These are phyloP conservation scores for Claviceps paspali DNA, from an alignment of 2,329 filamentous ascomycete genomes.

Conservation along the genomic window DNA sequence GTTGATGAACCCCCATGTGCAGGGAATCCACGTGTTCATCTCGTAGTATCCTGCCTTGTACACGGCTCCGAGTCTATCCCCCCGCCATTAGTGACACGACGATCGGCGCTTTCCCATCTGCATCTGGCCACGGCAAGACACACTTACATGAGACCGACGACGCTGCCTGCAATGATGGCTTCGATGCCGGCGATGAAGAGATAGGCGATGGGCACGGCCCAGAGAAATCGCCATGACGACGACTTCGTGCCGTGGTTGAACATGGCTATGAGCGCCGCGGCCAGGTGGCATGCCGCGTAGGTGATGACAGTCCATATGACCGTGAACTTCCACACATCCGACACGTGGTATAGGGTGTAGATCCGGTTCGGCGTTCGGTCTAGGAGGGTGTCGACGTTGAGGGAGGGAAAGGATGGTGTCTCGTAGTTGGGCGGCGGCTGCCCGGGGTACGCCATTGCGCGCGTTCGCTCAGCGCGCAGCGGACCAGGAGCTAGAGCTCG, in stretches of 20 bases:
- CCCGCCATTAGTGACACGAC: too few species aligned
- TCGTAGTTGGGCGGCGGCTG: slow-evolving; percentile 38
- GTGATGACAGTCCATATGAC: slow-evolving; percentile 74
- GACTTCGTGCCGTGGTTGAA: slow-evolving; percentile 50
- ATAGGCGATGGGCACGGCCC: slow-evolving; percentile 60
- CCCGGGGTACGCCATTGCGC: slow-evolving; percentile 6
- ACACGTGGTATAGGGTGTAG: slow-evolving; percentile 54
- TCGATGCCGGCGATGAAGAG: slow-evolving; percentile 57
- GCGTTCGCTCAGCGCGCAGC: too few species aligned
- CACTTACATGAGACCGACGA: slow-evolving; percentile 64
- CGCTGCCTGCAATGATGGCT: slow-evolving; percentile 63
- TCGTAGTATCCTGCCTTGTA: slow-evolving; percentile 71
- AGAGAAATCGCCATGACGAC: slow-evolving; percentile 45
- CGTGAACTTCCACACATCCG: slow-evolving; percentile 78
- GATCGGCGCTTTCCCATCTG: too few species aligned
- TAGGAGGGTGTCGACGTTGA: slow-evolving; percentile 54
- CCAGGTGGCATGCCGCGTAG: slow-evolving; percentile 59
- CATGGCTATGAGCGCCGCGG: slow-evolving; percentile 56
- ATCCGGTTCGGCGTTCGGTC: slow-evolving; percentile 24
- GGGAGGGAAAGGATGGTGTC: slow-evolving; percentile 61
- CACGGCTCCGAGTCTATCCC: slow-evolving; percentile 53
- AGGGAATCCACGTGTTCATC: slow-evolving; percentile 91
- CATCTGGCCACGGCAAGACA: background rate
- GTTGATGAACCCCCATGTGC: slow-evolving; percentile 76
- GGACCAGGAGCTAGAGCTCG: too few species aligned